phyloP scores from a whole-genome alignment of 495 filamentous ascomycete genomes.

The Usnea hakonensis region DNA sequence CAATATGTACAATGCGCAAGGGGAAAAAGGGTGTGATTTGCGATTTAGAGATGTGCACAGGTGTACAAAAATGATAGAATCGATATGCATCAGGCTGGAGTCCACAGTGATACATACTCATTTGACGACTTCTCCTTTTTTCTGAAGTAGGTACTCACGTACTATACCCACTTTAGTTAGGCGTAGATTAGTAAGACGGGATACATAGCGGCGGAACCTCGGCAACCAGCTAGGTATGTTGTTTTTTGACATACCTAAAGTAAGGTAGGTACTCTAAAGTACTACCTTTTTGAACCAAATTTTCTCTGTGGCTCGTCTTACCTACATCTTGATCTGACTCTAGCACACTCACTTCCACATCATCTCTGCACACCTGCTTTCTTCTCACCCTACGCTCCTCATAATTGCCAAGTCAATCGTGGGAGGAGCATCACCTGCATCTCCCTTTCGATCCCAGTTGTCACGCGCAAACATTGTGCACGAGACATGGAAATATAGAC shows the following conservation, averaged over 20 bases:
- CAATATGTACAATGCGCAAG: background rate
- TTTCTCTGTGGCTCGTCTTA: background rate
- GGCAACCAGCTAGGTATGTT: background rate
- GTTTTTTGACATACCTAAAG: background rate
- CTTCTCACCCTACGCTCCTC: too few relatives aligned
- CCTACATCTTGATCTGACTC: background rate
- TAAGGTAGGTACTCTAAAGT: too few relatives aligned
- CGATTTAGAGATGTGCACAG: background rate
- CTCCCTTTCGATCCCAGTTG: too few relatives aligned
- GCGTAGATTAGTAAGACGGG: too few relatives aligned
- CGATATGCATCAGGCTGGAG: background rate
- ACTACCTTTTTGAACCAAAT: too few relatives aligned
- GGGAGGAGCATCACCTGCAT: background rate
- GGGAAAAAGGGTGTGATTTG: background rate
- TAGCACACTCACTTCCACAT: background rate
- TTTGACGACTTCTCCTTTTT: too few relatives aligned
- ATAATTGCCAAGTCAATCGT: background rate
- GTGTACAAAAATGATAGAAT: slow-evolving; percentile 2
- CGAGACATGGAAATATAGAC: background rate
- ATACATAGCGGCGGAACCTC: too few relatives aligned
- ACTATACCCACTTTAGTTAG: too few relatives aligned
- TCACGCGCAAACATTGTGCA: background rate
- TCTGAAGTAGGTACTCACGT: too few relatives aligned
- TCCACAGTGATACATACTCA: too few relatives aligned
- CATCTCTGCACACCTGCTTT: background rate